Evolutionary conservation across 345 rosid species (phyloP), one percentile per base, ranked within the genome.

Genomic region (Salix exigua): DNA sequence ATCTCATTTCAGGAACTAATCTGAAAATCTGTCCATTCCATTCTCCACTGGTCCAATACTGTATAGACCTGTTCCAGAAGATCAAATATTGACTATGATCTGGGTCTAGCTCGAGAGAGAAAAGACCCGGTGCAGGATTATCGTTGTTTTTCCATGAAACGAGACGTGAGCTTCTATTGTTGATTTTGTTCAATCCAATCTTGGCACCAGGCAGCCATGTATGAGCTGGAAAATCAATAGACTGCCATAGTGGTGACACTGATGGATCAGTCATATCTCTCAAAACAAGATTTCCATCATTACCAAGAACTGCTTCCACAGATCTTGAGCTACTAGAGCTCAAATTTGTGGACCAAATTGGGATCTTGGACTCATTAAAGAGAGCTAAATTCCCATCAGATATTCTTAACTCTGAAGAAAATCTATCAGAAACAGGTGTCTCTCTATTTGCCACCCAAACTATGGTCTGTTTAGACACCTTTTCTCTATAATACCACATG

Each of bases 381-480:
- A 94, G 77, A 21, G 90, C 87, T n/a, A 94, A 85, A 76, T 94
- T 89, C n/a, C 94, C 96, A 50, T 76, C 46, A 23, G 86, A 87
- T 63, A 94, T 84, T 80, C 78, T 88, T 69, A 94, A 82, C 44
- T 77, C 78, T 0, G 94, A 84, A 17, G 88, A 79, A 71, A 3
- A 38, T 23, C 66, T 84, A 72, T 89, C 84, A 25, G 79, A 74
- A 76, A 92, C 80, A 5, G 96, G 92, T n/a, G 38, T 75, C 40
- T 85, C 90, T 70, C 96, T 86, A 71, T 92, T 94, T 61, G 98
- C 97, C 10, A 92, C 93, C 98, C 97, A 92, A 35, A 91, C 88
- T 1, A 80, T 0, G 50, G 91, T 89, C 67, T 0, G 84, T n/a
- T 1, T 0, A 65, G 88, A 68, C 35, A 92, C 75, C 40, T 79